Base-by-base conservation (phyloP, 1,284 basidiomycete species). In the Schizophyllum commune region DNA sequence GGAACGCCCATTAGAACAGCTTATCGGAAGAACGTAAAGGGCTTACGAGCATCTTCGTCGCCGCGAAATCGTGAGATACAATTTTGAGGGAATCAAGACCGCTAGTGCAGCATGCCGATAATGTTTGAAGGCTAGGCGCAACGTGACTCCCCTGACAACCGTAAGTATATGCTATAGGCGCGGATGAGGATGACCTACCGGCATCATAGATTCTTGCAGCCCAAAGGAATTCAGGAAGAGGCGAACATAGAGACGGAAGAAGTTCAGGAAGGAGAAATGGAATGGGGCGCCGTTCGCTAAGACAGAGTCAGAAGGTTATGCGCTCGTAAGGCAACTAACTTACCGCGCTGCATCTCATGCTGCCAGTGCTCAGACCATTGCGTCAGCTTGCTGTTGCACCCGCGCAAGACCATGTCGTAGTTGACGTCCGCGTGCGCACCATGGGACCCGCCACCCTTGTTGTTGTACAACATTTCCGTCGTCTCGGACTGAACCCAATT, bases 201-300 rank as follows among this genome's bases (percentile, higher is more conserved):
- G 80, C 59, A 75, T 71, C 70, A 85, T 79, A 32, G 83, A 80
- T 22, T 81, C 78, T 67, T 88, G 83, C 56, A 92, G 82, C 27
- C 88, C 90, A 70, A 91, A 89, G 64, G 86, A 89, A 72, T 92
- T 92, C 67, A 92, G 74, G 74, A 92, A 92, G 55, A 92, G 75
- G 62, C 86, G 79, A 56, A 89, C 86, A 69, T 92, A 84, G 21
- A 89, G 75, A 58, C 88, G 81, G 79, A 92, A 92, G 68, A 89
- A 83, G 65, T 73, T 81, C 34, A 92, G 75, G 72, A 92, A 84
- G 4, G 84, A 83, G 60, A 81, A 80, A 69, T 92, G 89, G 71
- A 92, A 92, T 13, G 78, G 77, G 73, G 84, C 80, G 60, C 86
- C 83, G 61, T 78, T 78, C 55, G 86, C 89, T 89, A 66, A 65